These are phyloP conservation scores for Pestalotiopsis sp. DNA, from an alignment of 2,329 filamentous ascomycete genomes.

Conservation along the genomic window DNA sequence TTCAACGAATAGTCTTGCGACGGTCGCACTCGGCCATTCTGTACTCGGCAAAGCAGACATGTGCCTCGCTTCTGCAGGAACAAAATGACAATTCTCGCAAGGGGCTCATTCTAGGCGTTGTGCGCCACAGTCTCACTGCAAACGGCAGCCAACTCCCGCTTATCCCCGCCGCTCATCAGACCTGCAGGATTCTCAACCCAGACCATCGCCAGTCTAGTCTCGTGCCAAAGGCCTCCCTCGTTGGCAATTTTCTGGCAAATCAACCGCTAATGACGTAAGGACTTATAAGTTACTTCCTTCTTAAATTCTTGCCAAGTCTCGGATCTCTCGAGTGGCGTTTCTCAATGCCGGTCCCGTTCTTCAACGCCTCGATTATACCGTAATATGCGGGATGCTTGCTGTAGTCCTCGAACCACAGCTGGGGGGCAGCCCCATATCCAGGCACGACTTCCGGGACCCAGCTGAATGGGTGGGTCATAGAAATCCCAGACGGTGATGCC, in stretches of 20 bases:
- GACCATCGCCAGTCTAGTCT: neutral
- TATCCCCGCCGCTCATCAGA: too few species aligned
- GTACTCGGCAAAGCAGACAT: neutral
- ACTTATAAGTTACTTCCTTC: neutral
- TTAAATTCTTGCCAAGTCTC: neutral
- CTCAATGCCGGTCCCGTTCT: constrained; percentile 27
- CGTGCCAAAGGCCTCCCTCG: neutral
- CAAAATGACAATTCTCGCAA: neutral
- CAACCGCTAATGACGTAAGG: neutral
- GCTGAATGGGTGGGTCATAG: constrained; percentile 35
- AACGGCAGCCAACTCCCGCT: too few species aligned
- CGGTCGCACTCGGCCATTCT: neutral
- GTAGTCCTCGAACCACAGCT: constrained; percentile 44
- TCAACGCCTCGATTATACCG: constrained; percentile 35
- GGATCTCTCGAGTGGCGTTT: neutral
- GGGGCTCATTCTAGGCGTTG: too few species aligned
- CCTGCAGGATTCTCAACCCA: neutral
- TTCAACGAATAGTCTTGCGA: neutral
- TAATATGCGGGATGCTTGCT: constrained; percentile 44
- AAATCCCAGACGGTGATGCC: constrained; percentile 38
- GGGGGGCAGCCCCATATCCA: constrained; percentile 41
- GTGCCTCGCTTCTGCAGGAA: neutral
- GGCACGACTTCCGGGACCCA: constrained; percentile 44
- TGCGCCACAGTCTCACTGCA: too few species aligned
- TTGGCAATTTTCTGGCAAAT: neutral